Evolutionary conservation across 768 basidiomycete genomes (phyloP), one percentile per base, ranked within the genome.

Genomic region (Boletus sp.): DNA sequence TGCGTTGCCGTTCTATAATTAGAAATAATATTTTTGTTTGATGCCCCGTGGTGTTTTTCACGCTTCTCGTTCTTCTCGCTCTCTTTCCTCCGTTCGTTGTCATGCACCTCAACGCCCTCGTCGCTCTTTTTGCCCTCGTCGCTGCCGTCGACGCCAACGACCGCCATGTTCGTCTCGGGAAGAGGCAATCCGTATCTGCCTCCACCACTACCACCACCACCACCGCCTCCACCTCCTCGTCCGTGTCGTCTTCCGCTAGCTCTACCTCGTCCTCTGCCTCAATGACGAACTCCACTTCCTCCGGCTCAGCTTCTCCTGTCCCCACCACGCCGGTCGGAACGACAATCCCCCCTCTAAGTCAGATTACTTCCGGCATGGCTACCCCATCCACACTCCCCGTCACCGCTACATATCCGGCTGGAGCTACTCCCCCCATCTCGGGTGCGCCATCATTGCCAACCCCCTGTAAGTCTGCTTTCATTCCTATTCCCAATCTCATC

Each of bases 361-460:
- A 71, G 48, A 82, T 90, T 46, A 82, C 78, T 1, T 79, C 78
- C 34, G 87, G 85, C 50, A 87, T 87, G 84, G 71, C 85, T 5
- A 71, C 79, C 7, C 75, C 76, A 7, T 56, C 79, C 3, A 76
- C 81, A 0, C 74, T 79, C 1, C 64, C 80, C 1, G 72, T 82
- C 17, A 74, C 82, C 4, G 67, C 80, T 3, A 83, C 84, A 0
- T 87, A 73, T 60, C 34, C 79, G 0, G 69, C 83, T 39, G 90
- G 90, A 2, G 80, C 84, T 29, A 75, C 76, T 1, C 79, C 85
- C 3, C 82, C 87, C 1, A 73, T 87, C 39, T 62, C 80, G 32
- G 86, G 87, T 54, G 92, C 82, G 1, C 87, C 88, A 2, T 55
- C 71, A 3, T 72, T 93, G 10, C 92, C 92, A 0, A 74, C 79